Conservation (phyloP, 1,284 basidiomycete genomes). For the Austroboletus novae-zelandiae region DNA sequence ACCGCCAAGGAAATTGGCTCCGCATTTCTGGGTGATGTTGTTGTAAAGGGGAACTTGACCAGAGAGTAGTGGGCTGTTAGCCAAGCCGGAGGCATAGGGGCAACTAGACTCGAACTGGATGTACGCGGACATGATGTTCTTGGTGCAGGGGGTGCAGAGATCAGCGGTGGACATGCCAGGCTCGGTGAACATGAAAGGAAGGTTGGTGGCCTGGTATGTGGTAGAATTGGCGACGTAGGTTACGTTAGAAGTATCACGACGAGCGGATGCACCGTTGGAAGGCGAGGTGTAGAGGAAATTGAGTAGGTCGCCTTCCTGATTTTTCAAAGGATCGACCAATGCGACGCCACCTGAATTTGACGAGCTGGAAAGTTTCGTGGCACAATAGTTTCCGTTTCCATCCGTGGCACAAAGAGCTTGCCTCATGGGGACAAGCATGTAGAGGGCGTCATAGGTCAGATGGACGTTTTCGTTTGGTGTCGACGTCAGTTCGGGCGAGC, state of each 20-base stretch:
- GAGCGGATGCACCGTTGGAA: constrained; percentile 24
- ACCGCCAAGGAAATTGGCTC: constrained; percentile 59
- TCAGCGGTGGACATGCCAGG: constrained; percentile 44
- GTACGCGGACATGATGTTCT: constrained; percentile 71
- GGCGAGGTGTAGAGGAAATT: constrained; percentile 18
- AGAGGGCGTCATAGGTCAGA: constrained; percentile 76
- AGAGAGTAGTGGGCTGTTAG: constrained; percentile 59
- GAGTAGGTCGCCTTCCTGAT: constrained; percentile 18
- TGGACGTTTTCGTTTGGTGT: constrained; percentile 49
- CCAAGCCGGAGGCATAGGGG: constrained; percentile 74
- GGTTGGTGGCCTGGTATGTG: constrained; percentile 60
- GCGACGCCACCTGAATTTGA: constrained; percentile 19
- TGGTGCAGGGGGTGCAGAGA: constrained; percentile 83
- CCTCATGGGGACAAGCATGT: constrained; percentile 63
- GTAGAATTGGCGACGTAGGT: constrained; percentile 61
- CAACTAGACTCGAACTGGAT: constrained; percentile 68
- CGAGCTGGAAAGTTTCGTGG: constrained; percentile 36
- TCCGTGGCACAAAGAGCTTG: constrained; percentile 74
- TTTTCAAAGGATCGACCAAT: constrained; percentile 10
- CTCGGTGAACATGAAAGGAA: constrained; percentile 79
- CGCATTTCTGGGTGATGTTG: constrained; percentile 57
- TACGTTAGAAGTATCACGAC: constrained; percentile 29
- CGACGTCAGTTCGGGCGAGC: constrained; percentile 65
- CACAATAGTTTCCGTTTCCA: constrained; percentile 68
- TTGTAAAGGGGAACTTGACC: constrained; percentile 67